These are phyloP conservation scores for Fragosphaeria purpurea DNA, from an alignment of 2,329 filamentous ascomycete genomes.

Conservation along the genomic window DNA sequence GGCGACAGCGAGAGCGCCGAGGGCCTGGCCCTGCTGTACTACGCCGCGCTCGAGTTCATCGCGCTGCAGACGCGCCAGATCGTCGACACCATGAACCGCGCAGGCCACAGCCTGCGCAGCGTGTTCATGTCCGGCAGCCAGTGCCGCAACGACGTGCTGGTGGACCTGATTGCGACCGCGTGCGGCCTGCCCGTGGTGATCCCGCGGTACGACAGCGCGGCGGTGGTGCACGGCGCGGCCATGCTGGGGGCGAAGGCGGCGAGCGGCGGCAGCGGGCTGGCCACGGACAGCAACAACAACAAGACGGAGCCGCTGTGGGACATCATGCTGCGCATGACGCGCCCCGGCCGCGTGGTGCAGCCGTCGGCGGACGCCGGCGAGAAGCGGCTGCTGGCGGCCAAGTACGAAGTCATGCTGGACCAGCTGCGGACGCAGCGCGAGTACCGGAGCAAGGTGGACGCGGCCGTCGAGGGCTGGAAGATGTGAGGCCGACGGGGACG, in stretches of 20 bases:
- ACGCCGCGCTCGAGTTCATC: slow-evolving; percentile 95
- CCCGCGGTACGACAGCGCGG: slow-evolving; percentile 85
- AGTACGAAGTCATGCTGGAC: slow-evolving; percentile 94
- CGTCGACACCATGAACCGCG: slow-evolving; percentile 81
- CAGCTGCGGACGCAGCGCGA: slow-evolving; percentile 77
- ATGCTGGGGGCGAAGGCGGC: slow-evolving; percentile 99
- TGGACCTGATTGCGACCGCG: slow-evolving; percentile 81
- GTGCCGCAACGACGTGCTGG: slow-evolving; percentile 89
- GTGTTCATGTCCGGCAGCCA: slow-evolving; percentile 99
- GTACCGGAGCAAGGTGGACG: slow-evolving; percentile 72
- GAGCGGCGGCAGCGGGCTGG: slow-evolving; percentile 54
- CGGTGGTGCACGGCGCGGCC: slow-evolving; percentile 93
- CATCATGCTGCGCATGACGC: slow-evolving; percentile 97
- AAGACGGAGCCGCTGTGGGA: slow-evolving; percentile 83
- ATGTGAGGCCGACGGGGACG: background rate
- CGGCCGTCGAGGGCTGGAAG: slow-evolving; percentile 33
- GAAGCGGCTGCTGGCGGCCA: slow-evolving; percentile 71
- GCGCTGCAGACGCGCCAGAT: slow-evolving; percentile 95
- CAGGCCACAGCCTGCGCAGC: slow-evolving; percentile 76
- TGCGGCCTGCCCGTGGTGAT: slow-evolving; percentile 91
- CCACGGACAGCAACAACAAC: slow-evolving; percentile 57
- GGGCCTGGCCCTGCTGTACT: slow-evolving; percentile 84
- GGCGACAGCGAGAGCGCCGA: slow-evolving; percentile 72
- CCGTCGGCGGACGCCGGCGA: slow-evolving; percentile 63
- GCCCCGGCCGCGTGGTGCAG: slow-evolving; percentile 74